Evolutionary conservation across 352 stramenopile species (phyloP).

Genomic region (Phytopythium litorale): DNA sequence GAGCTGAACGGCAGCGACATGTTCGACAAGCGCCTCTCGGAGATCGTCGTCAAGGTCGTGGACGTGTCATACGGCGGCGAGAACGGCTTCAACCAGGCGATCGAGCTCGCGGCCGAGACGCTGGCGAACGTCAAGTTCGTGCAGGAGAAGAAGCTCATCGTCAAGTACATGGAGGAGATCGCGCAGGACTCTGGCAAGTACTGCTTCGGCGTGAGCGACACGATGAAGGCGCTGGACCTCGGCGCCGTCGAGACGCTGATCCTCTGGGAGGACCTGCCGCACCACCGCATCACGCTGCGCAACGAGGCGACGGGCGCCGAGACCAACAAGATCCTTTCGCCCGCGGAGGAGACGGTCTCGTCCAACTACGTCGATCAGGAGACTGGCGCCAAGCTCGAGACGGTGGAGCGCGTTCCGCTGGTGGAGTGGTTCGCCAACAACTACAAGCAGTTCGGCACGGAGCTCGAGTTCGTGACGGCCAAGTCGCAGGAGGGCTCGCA

Average conservation of each 20-base stretch:
- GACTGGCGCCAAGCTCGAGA: conserved; percentile 96
- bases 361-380: conserved; percentile 95
- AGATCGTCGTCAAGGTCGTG: conserved; percentile 98
- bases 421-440: conserved; percentile 99
- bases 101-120: conserved; percentile 97
- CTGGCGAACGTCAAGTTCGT: conserved; percentile 99
- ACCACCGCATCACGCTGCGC: conserved; percentile 92
- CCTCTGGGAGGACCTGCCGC: conserved; percentile 98
- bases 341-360: conserved; percentile 90
- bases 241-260: conserved; percentile 99
- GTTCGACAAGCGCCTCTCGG: conserved; percentile 94
- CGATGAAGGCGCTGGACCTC: conserved; percentile 97
- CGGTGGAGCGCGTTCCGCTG: conserved; percentile 94
- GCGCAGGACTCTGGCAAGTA: conserved; percentile 98
- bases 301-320: conserved; percentile 92
- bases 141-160: conserved; percentile 99
- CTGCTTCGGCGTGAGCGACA: conserved; percentile 99
- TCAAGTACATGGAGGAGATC: conserved; percentile 99
- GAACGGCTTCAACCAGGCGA: conserved; percentile 99
- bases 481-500: conserved; percentile 98
- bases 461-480: conserved; percentile 99
- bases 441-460: conserved; percentile 99
- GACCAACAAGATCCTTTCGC: conserved; percentile 75
- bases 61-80: conserved; percentile 99
- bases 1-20: conserved; percentile 96